Evolutionary conservation across 495 filamentous ascomycete genomes (phyloP), one percentile per base, ranked within the genome.

Genomic region (Chaetomium fimeti): DNA sequence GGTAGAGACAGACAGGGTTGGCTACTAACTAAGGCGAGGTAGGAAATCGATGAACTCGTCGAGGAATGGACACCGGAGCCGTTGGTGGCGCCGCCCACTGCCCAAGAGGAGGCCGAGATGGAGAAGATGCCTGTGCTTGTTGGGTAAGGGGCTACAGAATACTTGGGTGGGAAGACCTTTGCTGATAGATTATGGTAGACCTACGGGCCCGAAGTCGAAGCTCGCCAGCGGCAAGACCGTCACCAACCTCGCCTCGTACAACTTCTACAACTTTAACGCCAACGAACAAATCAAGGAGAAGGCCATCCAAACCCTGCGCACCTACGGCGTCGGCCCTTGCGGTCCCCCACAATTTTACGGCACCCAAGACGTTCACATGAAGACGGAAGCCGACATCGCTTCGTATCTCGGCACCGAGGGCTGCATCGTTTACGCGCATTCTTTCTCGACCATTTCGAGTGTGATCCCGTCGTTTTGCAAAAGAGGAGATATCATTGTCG

Each of bases 51-150:
- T 72, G 94, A 99, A 68, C 81, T 98, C 27, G 91, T 99, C 22
- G 93, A 95, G 53, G 94, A 99, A 66, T 99, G 94, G 94, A 90
- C 86, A 3, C 94, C 94, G 0, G 94, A 99, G 74, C 92, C 94
- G 5, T 81, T 99, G 16, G 92, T 97, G 22, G 84, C 88, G 9
- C 76, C 81, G 9, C 85, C 84, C 25, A 91, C 88, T 16, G 68
- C 82, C 1, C 79, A 93, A 52, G 93, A 98, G 74, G 87, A 89
- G 71, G 78, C 83, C 58, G 93, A 97, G 73, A 84, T 88, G 63
- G 93, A 97, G 66, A 96, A 87, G 76, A 75, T 91, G 16, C 89
- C 93, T 0, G 83, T 98, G 7, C 88, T 98, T 73, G 86, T 93
- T 58, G 93, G 93, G 91, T 95, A 85, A 71, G 38, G 5, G 5